Evolutionary conservation across 176 grass and related monocot genomes (phyloP).

Genomic region (Carex kokanica): DNA sequence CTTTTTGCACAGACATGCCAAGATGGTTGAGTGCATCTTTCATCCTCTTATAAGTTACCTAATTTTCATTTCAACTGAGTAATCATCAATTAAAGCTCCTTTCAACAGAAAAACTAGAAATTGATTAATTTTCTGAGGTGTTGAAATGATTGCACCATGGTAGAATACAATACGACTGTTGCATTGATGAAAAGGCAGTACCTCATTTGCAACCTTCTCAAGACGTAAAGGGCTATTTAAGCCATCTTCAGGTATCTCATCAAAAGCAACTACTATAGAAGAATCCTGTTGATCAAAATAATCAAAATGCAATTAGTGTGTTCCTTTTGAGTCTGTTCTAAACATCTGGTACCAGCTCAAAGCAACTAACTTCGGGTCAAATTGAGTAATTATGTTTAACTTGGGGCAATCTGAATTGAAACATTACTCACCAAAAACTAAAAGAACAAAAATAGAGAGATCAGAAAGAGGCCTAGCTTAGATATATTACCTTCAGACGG

Average conservation of each 20-base stretch:
- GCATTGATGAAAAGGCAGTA: constrained; percentile 27
- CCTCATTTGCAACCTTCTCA: constrained; percentile 98
- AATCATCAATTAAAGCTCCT: not conserved
- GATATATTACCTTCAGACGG: constrained; percentile 76
- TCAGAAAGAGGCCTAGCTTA: not conserved
- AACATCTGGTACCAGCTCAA: not conserved
- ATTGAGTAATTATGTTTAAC: no score
- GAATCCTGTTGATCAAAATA: constrained; percentile 63
- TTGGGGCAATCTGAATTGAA: not conserved
- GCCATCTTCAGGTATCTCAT: constrained; percentile 97
- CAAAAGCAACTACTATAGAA: constrained; percentile 87
- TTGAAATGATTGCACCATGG: no score
- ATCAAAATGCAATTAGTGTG: constrained; percentile 7
- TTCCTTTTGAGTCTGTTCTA: not conserved
- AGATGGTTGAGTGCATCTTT: constrained; percentile 92
- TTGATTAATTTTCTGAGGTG: not conserved
- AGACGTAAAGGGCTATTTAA: constrained; percentile 86
- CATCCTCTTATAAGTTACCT: constrained; percentile 93
- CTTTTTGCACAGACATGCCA: constrained; percentile 62
- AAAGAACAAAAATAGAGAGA: not conserved
- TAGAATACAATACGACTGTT: not conserved
- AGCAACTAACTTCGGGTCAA: not conserved
- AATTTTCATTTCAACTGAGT: constrained; percentile 18
- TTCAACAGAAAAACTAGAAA: not conserved
- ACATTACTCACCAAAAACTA: not conserved